Evolutionary conservation across 1,139 yeast species (phyloP).

Genomic region (Suzukiozyma palmioleophila): DNA sequence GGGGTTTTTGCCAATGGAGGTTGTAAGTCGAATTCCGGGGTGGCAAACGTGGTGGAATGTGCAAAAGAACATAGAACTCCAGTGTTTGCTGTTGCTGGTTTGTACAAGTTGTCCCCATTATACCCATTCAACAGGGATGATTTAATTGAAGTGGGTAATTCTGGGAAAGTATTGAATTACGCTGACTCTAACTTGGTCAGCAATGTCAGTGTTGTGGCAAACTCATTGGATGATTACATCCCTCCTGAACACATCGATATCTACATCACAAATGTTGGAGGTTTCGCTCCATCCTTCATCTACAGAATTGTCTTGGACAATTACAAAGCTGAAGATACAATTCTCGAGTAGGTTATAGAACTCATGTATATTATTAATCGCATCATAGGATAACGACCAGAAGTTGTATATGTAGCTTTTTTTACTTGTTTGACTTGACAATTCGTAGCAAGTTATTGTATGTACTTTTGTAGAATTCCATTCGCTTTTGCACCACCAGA

Average conservation of each 20-base stretch:
- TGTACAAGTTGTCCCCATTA: constrained; percentile 87
- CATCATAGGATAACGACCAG: background rate
- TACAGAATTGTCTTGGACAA: constrained; percentile 94
- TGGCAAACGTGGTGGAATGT: constrained; percentile 89
- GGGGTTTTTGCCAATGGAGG: constrained; percentile 97
- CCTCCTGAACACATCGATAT: constrained; percentile 94
- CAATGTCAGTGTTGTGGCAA: constrained; percentile 73
- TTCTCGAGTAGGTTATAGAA: constrained; percentile 31
- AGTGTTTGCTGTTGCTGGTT: constrained; percentile 91
- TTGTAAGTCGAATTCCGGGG: constrained; percentile 85
- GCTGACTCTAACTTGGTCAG: constrained; percentile 61
- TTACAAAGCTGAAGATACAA: constrained; percentile 80
- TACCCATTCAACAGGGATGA: constrained; percentile 91
- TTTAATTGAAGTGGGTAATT: constrained; percentile 89
- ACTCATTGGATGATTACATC: constrained; percentile 89
- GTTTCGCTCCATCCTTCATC: constrained; percentile 93
- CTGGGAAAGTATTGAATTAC: constrained; percentile 76
- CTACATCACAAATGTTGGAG: constrained; percentile 91
- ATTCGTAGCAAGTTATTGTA: too few relatives aligned
- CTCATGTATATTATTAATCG: constrained; percentile 4
- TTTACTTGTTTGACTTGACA: too few relatives aligned
- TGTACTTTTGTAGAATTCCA: too few relatives aligned
- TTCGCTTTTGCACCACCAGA: too few relatives aligned
- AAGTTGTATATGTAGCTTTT: too few relatives aligned
- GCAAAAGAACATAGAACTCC: constrained; percentile 95